These are phyloP conservation scores for Pythium brachiatum DNA, from an alignment of 352 stramenopile species.

Conservation along the genomic window DNA sequence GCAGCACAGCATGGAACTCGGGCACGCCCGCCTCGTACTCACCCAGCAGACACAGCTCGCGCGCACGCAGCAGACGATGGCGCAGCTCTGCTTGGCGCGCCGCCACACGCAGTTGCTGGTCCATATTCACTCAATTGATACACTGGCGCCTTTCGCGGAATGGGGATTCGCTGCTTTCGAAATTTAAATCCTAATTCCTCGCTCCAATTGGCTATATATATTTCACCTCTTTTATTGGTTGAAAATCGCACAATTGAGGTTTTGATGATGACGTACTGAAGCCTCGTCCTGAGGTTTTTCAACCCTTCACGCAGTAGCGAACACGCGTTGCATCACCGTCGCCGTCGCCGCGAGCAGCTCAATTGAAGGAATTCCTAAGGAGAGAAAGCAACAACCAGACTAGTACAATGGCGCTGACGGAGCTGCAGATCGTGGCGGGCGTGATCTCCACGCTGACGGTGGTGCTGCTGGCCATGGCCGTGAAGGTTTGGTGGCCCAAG, in stretches of 20 bases:
- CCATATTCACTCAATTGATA: background rate
- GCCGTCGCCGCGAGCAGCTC: background rate
- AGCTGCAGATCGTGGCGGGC: constrained; percentile 73
- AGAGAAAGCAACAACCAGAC: constrained; percentile 2
- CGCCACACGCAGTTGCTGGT: constrained; percentile 2
- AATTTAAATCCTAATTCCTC: constrained; percentile 8
- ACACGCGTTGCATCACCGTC: constrained; percentile 24
- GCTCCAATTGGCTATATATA: background rate
- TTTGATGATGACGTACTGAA: constrained; percentile 4
- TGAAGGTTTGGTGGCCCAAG: constrained; percentile 68
- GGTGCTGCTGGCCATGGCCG: constrained; percentile 57
- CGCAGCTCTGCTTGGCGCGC: constrained; percentile 11
- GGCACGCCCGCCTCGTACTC: constrained; percentile 51
- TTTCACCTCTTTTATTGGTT: constrained; percentile 6
- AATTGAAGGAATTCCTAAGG: constrained; percentile 8
- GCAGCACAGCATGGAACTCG: constrained; percentile 39
- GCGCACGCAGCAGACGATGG: constrained; percentile 44
- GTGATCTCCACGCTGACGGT: constrained; percentile 56
- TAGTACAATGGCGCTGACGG: constrained; percentile 42
- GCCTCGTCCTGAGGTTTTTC: constrained; percentile 25
- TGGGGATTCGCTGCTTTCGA: constrained; percentile 1
- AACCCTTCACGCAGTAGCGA: constrained; percentile 13
- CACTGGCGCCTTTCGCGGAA: constrained; percentile 5
- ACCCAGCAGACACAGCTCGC: constrained; percentile 63
- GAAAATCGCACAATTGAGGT: constrained; percentile 2